Evolutionary conservation across 139 green algal genomes (phyloP).

Genomic region (Haematococcus sp.): DNA sequence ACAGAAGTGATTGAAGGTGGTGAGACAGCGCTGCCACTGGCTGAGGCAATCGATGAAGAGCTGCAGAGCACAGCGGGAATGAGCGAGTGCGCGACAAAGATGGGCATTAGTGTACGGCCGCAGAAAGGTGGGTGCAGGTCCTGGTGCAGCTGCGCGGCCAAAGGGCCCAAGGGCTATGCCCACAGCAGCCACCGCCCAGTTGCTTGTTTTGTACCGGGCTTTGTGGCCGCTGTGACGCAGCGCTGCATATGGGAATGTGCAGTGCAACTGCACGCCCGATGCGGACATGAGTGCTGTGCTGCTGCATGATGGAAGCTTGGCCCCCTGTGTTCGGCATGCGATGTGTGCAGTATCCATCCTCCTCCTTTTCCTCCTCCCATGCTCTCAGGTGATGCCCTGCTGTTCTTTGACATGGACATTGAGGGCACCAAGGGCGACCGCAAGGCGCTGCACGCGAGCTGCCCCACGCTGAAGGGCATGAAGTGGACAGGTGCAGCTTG

Average conservation of each 20-base stretch:
- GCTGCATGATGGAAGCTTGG: neutral
- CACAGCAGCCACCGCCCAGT: no score
- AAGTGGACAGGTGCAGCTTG: neutral
- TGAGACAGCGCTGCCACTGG: slow-evolving; percentile 66
- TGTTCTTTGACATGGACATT: slow-evolving; percentile 66
- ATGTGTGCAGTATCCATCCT: neutral
- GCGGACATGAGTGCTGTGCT: neutral
- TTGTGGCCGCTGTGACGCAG: no score
- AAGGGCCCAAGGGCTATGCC: no score
- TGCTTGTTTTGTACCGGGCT: no score
- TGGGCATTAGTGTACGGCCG: slow-evolving; percentile 32
- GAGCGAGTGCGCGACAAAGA: slow-evolving; percentile 11
- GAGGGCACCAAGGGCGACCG: slow-evolving; percentile 37
- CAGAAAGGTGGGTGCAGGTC: slow-evolving; percentile 18
- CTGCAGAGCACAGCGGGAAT: slow-evolving; percentile 23
- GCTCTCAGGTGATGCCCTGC: slow-evolving; percentile 45
- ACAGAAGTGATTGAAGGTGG: slow-evolving; percentile 63
- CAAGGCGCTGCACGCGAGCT: slow-evolving; percentile 48
- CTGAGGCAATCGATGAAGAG: slow-evolving; percentile 42
- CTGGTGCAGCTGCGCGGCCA: no score
- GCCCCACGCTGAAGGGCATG: slow-evolving; percentile 39
- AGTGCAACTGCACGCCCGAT: no score
- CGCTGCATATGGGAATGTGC: no score
- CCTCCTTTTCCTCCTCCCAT: neutral
- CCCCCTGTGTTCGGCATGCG: neutral